Base-by-base conservation (phyloP, 140 eudicot genomes). In the Anethum foeniculum region DNA sequence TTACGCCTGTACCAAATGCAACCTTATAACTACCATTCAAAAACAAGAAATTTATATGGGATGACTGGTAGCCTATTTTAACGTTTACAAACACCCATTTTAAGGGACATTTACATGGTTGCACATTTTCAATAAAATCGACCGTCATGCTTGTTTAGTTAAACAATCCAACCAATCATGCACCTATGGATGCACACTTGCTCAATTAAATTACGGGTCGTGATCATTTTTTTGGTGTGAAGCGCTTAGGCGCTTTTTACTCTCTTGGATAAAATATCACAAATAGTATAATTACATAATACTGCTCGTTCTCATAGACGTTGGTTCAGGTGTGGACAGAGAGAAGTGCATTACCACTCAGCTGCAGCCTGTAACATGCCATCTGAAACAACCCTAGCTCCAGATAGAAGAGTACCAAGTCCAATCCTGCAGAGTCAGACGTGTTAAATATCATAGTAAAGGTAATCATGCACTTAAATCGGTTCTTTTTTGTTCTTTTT, bases 341-440 rank as follows among this genome's bases (percentile, higher is more conserved):
- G 34, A 75, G 28, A 68, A 82, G 65, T 75, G 67, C 82, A 68
- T 65, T 89, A 95, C 99, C 97, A 90, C 84, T 92, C 99, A 79
- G 99, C 97, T 82, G 99, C 97, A 77, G 99, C 99, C 85, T 95
- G 99, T 90, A 95, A 82, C 99, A 95, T 95, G 87, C 99, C 97
- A 88, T 95, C 99, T 0, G 99, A 92, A 79, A 95, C 85, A 44
- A 92, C 62, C 86, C 96, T 89, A 62, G 97, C 87, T 69, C 99
- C 99, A 46, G 99, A 92, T 19, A 95, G 84, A 80, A 95, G 97
- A 75, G 95, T 89, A 76, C 99, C 97, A 11, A 95, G 97, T 79
- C 99, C 99, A 85, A 95, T 95, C 82, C 99, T 95, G 90, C 83
- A 85, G 25, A 52, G 30, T 78, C 85, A 47, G 39, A 44, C 16